Evolutionary conservation across 177 flowering plant genomes (phyloP), one percentile per base, ranked within the genome.

Genomic region (Vitis hybrid): DNA sequence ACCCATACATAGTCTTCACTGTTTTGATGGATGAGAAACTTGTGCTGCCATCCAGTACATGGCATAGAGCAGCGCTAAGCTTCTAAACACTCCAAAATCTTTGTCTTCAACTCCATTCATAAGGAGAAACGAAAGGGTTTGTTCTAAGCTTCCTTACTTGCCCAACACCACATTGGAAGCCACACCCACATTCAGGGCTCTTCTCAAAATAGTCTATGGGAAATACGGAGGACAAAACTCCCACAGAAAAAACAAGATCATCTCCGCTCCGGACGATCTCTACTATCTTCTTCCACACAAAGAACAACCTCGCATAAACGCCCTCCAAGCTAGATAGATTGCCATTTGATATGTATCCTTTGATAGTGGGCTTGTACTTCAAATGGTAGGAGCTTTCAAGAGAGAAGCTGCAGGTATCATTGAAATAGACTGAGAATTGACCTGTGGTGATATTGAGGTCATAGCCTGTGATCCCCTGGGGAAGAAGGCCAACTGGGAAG

Each of bases 111-210:
- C 48, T 39, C 48, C 48, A 39, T 26, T 26, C 29, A 49, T 1
- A 73, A 57, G 80, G 68, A 50, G 70, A 71, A 39, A 71, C 67
- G 64, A 73, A 51, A 1, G 72, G 66, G 58, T 60, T 73, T 51
- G 18, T 56, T 59, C 74, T 68, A 51, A 65, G 18, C 60, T 56
- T 68, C 64, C 48, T 70, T 26, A 29, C 66, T 53, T 29, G 22
- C 10, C 8, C 51, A 16, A 19, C 48, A 53, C 45, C 45, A 65
- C 85, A 82, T 66, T 79, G 60, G 73, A 80, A 71, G 10, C 86
- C 86, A 67, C 86, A 83, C 64, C 86, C 86, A 71, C 86, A 83
- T 64, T 73, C 82, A 51, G 84, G 84, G 10, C 76, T 56, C 70
- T 71, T 80, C 39, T 67, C 71, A 62, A 83, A 83, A 39, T 83